Conservation (phyloP, 176 grass and related monocot species). For the Rhynchospora pubera region DNA sequence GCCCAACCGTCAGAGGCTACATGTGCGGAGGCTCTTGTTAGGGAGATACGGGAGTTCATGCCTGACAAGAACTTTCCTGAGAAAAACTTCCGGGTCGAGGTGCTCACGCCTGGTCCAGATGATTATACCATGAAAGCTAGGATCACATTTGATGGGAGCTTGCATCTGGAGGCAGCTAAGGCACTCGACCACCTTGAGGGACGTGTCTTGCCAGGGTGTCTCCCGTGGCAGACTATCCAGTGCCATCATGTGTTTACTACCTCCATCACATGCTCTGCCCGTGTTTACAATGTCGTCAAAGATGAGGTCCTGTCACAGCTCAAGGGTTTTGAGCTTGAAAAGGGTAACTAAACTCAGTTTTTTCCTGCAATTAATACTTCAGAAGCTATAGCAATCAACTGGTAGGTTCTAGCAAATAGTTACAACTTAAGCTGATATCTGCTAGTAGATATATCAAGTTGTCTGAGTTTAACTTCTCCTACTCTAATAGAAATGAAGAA, state of each 20-base stretch:
- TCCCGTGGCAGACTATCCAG: conserved; percentile 77
- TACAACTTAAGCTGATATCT: neutral
- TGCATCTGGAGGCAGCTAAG: conserved; percentile 80
- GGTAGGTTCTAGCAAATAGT: neutral
- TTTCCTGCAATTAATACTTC: neutral
- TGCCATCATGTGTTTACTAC: conserved; percentile 86
- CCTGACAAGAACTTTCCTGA: conserved; percentile 56
- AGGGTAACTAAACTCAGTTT: conserved; percentile 34
- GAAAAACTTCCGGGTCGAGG: conserved; percentile 65
- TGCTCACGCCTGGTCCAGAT: conserved; percentile 45
- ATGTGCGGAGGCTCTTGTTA: conserved; percentile 58
- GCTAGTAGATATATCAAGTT: neutral
- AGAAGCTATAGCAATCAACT: neutral
- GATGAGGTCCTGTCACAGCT: conserved; percentile 46
- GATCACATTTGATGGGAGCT: conserved; percentile 77
- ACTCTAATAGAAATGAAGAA: neutral
- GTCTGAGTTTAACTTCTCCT: neutral
- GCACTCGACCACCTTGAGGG: conserved; percentile 81
- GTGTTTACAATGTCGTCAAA: conserved; percentile 59
- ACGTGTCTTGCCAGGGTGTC: conserved; percentile 49
- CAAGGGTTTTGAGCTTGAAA: conserved; percentile 47
- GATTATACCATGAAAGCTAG: conserved; percentile 54
- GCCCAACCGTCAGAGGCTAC: conserved; percentile 20
- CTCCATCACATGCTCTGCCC: conserved; percentile 49
- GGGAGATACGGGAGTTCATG: conserved; percentile 68